These are phyloP conservation scores for Chalciporus piperatus DNA, from an alignment of 768 basidiomycete genomes.

Conservation along the genomic window DNA sequence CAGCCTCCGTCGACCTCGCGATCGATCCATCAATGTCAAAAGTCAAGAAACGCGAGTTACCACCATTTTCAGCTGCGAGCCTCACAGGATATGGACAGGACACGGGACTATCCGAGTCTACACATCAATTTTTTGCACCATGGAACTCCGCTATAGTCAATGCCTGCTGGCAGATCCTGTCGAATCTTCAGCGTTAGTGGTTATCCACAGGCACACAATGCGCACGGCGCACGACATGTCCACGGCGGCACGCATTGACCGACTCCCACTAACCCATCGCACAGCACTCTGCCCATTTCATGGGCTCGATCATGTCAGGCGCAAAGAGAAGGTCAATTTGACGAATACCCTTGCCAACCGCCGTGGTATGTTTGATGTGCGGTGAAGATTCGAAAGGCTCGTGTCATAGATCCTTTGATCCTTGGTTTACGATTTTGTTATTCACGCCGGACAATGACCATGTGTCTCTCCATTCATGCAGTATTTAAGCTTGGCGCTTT, in stretches of 20 bases:
- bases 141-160: not conserved
- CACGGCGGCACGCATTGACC: not conserved
- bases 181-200: not conserved
- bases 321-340: not conserved
- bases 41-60: constrained; percentile 7
- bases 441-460: constrained; percentile 7
- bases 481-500: constrained; percentile 18
- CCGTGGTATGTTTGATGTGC: constrained; percentile 2
- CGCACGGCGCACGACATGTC: not conserved
- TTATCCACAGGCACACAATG: not conserved
- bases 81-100: not conserved
- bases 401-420: constrained; percentile 11
- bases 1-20: constrained; percentile 20
- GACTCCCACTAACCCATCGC: not conserved
- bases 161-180: not conserved
- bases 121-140: not conserved
- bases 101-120: not conserved
- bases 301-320: not conserved
- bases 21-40: constrained; percentile 6
- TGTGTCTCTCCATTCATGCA: constrained; percentile 3
- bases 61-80: not conserved
- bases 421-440: constrained; percentile 8
- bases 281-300: not conserved
- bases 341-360: not conserved
- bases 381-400: constrained; percentile 16